phyloP scores from a whole-genome alignment of 1,284 basidiomycete genomes.

The Malassezia brasiliensis region DNA sequence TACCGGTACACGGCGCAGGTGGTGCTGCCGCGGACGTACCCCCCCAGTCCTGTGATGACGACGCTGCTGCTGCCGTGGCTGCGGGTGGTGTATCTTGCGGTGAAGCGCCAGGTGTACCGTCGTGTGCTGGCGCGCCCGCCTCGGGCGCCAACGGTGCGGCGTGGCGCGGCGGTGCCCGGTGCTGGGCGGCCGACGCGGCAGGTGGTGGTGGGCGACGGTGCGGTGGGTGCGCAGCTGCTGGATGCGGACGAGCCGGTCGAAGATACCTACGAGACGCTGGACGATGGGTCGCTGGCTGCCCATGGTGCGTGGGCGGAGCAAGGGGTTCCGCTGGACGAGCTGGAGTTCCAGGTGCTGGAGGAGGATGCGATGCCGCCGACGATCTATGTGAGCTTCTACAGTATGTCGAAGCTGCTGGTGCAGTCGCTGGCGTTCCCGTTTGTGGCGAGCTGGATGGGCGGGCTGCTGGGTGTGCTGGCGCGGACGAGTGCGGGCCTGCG shows the following conservation, averaged over 20 bases:
- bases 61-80: slow-evolving; percentile 37
- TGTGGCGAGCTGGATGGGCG: slow-evolving; percentile 30
- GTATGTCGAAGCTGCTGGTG: slow-evolving; percentile 27
- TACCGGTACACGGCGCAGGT: slow-evolving; percentile 15
- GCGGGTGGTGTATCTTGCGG: slow-evolving; percentile 27
- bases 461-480: slow-evolving; percentile 21
- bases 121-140: slow-evolving; percentile 16
- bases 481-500: slow-evolving; percentile 17
- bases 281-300: slow-evolving; percentile 14
- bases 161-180: no score
- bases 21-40: slow-evolving; percentile 19
- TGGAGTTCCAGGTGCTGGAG: slow-evolving; percentile 16
- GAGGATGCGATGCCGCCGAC: slow-evolving; percentile 17
- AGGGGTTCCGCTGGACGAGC: slow-evolving; percentile 2
- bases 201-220: slow-evolving; percentile 7
- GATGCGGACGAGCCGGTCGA: slow-evolving; percentile 14
- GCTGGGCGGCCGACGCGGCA: neutral
- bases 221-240: slow-evolving; percentile 21
- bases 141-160: no score
- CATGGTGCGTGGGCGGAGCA: neutral
- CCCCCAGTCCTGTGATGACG: slow-evolving; percentile 29
- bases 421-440: slow-evolving; percentile 35
- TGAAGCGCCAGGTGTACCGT: slow-evolving; percentile 29
- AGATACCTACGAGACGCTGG: slow-evolving; percentile 16
- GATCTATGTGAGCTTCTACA: slow-evolving; percentile 29